Evolutionary conservation across 768 basidiomycete genomes (phyloP).

Genomic region (Macrocybe gigantea): DNA sequence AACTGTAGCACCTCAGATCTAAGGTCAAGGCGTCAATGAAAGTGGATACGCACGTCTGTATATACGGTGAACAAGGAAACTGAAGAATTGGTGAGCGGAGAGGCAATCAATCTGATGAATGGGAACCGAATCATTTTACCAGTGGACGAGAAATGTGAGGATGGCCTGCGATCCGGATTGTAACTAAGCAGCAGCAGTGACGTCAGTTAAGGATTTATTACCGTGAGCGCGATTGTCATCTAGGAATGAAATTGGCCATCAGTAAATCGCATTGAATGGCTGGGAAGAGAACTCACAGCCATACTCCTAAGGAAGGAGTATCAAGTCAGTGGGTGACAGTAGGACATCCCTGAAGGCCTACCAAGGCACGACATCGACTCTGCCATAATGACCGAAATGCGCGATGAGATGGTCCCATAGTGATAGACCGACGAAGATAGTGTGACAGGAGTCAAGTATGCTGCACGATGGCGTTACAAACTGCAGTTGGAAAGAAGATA

Average conservation of each 20-base stretch:
- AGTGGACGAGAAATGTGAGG: constrained; percentile 45
- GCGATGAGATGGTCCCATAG: constrained; percentile 37
- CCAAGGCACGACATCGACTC: constrained; percentile 41
- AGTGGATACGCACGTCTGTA: constrained; percentile 25
- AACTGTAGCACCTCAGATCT: constrained; percentile 15
- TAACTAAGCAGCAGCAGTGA: background rate
- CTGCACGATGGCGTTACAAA: constrained; percentile 2
- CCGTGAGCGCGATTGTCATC: constrained; percentile 30
- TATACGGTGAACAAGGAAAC: constrained; percentile 36
- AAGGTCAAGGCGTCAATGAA: background rate
- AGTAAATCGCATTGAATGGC: background rate
- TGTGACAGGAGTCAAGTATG: constrained; percentile 29
- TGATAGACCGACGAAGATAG: constrained; percentile 26
- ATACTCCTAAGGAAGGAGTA: constrained; percentile 23
- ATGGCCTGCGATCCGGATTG: constrained; percentile 24
- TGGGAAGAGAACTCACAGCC: constrained; percentile 21
- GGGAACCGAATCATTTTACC: constrained; percentile 22
- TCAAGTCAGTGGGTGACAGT: background rate
- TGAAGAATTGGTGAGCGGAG: constrained; percentile 3
- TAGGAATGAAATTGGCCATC: constrained; percentile 10
- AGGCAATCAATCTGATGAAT: background rate
- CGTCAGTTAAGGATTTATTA: constrained; percentile 8
- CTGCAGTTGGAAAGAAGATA: background rate
- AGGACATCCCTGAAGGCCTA: constrained; percentile 11
- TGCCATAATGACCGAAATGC: constrained; percentile 30